A percentile compares a stretch with the other conserved stretches of the same genome.
phyloP scores from a whole-genome alignment of 2,329 filamentous ascomycete genomes.

The Shiraia bambusicola region DNA sequence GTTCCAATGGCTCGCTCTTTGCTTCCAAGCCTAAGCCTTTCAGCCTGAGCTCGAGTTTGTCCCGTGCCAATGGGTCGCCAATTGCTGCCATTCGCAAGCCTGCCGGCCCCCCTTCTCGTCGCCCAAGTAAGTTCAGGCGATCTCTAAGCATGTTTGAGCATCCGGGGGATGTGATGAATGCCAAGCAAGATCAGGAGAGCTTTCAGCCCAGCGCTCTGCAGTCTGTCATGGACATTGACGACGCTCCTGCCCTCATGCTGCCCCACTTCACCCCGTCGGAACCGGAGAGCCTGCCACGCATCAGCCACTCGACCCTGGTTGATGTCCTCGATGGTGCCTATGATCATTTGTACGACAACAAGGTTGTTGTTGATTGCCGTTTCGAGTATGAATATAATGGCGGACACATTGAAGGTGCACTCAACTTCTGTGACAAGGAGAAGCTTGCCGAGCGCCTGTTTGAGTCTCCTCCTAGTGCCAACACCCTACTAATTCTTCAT shows the following conservation, averaged over 20 bases:
- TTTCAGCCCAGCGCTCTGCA: constrained; percentile 62
- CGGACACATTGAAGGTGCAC: constrained; percentile 87
- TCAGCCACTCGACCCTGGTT: constrained; percentile 77
- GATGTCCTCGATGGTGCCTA: constrained; percentile 87
- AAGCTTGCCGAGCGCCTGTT: constrained; percentile 79
- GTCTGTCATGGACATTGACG: constrained; percentile 82
- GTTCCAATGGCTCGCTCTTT: constrained; percentile 54
- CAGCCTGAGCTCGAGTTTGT: constrained; percentile 55
- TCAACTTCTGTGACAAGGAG: constrained; percentile 98
- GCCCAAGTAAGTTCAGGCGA: constrained; percentile 73
- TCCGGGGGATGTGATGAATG: constrained; percentile 81
- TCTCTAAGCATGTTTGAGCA: constrained; percentile 98
- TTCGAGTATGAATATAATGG: constrained; percentile 99
- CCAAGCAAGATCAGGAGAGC: constrained; percentile 63
- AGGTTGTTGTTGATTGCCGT: constrained; percentile 90
- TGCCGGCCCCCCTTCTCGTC: constrained; percentile 66
- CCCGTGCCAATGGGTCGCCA: constrained; percentile 73
- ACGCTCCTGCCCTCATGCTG: constrained; percentile 69
- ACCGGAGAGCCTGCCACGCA: constrained; percentile 83
- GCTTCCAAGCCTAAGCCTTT: constrained; percentile 68
- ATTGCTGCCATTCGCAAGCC: constrained; percentile 67
- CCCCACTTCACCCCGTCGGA: constrained; percentile 85
- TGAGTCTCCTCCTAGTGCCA: constrained; percentile 59
- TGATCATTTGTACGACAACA: constrained; percentile 72
- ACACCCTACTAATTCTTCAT: constrained; percentile 86